phyloP scores from a whole-genome alignment of 2,329 filamentous ascomycete genomes.

The Sporothrix curviconia region DNA sequence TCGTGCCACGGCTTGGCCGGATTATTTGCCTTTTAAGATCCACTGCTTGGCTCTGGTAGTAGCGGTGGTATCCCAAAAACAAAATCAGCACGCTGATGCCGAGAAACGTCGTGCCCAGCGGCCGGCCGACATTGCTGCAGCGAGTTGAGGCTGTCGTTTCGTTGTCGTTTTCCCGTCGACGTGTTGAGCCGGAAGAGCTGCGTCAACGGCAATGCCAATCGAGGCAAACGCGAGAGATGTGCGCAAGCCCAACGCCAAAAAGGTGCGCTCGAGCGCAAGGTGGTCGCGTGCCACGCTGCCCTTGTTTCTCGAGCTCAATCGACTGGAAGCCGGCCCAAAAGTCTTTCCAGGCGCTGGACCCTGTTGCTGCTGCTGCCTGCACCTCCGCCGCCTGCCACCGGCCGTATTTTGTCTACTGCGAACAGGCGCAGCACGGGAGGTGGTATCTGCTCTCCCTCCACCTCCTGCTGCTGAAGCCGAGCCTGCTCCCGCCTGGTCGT shows the following conservation, averaged over 20 bases:
- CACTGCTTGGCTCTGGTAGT: constrained; percentile 73
- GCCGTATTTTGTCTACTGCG: not conserved
- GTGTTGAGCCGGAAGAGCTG: constrained; percentile 81
- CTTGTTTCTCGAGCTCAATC: constrained; percentile 78
- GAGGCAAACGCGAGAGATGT: constrained; percentile 76
- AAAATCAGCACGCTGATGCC: constrained; percentile 69
- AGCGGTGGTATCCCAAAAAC: constrained; percentile 70
- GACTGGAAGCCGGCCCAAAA: constrained; percentile 46
- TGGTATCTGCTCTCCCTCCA: not conserved
- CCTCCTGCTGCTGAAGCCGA: not conserved
- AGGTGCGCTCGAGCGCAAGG: constrained; percentile 73
- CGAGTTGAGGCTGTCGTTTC: constrained; percentile 28
- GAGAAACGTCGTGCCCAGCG: constrained; percentile 69
- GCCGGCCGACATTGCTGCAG: constrained; percentile 63
- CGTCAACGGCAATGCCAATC: constrained; percentile 76
- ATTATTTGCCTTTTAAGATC: constrained; percentile 73
- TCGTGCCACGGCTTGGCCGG: constrained; percentile 68
- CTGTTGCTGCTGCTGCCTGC: constrained; percentile 19
- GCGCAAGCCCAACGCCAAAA: constrained; percentile 77
- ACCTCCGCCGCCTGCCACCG: not conserved
- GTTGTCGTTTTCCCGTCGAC: constrained; percentile 36
- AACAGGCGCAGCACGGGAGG: not conserved
- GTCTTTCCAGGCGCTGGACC: constrained; percentile 37
- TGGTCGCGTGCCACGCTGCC: constrained; percentile 79
- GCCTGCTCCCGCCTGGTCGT: not conserved